Evolutionary conservation across 2,329 filamentous ascomycete genomes (phyloP).

Genomic region (Stylonectria norvegica): DNA sequence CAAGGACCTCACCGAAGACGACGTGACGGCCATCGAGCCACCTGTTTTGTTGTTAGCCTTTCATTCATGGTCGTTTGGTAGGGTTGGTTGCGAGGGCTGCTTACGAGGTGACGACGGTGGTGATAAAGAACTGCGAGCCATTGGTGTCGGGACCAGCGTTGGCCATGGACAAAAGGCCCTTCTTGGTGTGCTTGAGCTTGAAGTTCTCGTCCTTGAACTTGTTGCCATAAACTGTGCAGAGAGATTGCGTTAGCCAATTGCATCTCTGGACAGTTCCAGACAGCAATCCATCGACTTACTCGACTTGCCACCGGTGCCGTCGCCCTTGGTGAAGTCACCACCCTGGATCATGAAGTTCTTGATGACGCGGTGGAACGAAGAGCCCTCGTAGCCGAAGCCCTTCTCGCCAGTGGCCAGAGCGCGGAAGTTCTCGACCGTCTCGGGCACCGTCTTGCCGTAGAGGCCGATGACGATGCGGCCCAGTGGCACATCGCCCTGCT

Average conservation of each 20-base stretch:
- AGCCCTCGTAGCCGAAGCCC: slow-evolving; percentile 79
- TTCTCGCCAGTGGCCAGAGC: slow-evolving; percentile 82
- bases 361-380: slow-evolving; percentile 85
- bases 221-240: slow-evolving; percentile 66
- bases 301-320: slow-evolving; percentile 81
- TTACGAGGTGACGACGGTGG: slow-evolving; percentile 73
- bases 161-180: slow-evolving; percentile 79
- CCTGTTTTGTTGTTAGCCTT: slow-evolving; percentile 34
- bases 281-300: slow-evolving; percentile 51
- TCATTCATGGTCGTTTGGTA: too few relatives aligned
- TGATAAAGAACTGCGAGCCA: slow-evolving; percentile 89
- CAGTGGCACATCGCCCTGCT: slow-evolving; percentile 68
- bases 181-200: slow-evolving; percentile 89
- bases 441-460: slow-evolving; percentile 82
- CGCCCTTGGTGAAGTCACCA: slow-evolving; percentile 80
- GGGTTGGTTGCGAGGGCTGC: slow-evolving; percentile 27
- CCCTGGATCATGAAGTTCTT: slow-evolving; percentile 91
- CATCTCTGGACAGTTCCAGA: not conserved
- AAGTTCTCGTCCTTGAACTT: slow-evolving; percentile 92
- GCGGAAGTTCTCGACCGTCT: slow-evolving; percentile 72
- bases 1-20: slow-evolving; percentile 84
- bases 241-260: slow-evolving; percentile 18
- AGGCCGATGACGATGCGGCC: slow-evolving; percentile 78
- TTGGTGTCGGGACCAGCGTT: slow-evolving; percentile 84
- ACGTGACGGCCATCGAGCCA: slow-evolving; percentile 85